Base-by-base conservation (phyloP, 495 filamentous ascomycete genomes). In the Daldinia childiae region DNA sequence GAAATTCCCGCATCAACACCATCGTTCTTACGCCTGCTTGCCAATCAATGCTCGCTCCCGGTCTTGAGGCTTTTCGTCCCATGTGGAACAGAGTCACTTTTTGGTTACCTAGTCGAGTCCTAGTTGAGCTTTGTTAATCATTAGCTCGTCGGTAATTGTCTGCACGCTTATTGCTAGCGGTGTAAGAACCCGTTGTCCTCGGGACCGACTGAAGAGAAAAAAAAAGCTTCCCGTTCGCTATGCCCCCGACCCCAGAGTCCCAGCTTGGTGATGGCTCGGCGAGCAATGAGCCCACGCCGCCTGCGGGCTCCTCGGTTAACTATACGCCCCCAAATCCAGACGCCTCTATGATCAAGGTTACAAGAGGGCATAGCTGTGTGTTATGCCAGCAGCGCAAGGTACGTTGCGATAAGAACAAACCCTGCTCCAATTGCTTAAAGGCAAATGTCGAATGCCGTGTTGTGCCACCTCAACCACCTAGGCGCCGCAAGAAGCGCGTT, bases 311-410 rank as follows among this genome's bases (percentile, higher is more conserved):
- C 45, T 78, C 77, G 76, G 64, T 75, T 77, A 72, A 76, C 78
- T 66, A 78, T 75, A 66, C 77, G 48, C 68, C 55, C 32, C 62
- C 61, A 55, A 72, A 74, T 36, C 58, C 66, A 59, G 76, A 82
- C 65, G 66, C 79, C 38, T 79, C 80, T 72, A 77, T 75, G 60
- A 77, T 85, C 69, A 86, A 86, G 71, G 78, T 86, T 74, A 86
- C 83, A 21, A 77, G 83, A 62, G 83, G 83, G 39, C 87, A 86
- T 73, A 90, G 89, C 36, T 91, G 89, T 69, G 84, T 90, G 39
- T 76, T 89, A 50, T 92, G 90, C 72, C 86, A 89, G 69, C 87
- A 87, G 66, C 83, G 89, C 55, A 92, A 91, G 77, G 90, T 91
- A 57, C 86, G 86, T 64, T 92, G 90, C 76, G 88, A 91, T 76